A percentile compares a stretch with the other conserved stretches of the same genome.
Conservation (phyloP, 192 early-diverging fungal genomes). For the Gonapodya prolifera region DNA sequence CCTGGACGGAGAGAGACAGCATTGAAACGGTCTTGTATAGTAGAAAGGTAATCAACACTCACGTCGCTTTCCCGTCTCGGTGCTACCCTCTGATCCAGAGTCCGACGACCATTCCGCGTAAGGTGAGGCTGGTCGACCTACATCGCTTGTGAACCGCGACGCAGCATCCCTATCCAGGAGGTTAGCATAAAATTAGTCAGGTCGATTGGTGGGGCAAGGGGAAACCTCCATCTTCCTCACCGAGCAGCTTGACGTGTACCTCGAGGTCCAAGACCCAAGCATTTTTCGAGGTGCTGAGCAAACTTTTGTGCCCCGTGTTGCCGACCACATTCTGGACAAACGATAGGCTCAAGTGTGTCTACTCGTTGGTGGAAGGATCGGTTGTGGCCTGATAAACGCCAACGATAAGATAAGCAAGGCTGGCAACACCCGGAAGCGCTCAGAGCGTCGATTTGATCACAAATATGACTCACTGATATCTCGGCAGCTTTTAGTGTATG, state of each 20-base stretch:
- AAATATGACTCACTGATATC: neutral
- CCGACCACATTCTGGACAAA: neutral
- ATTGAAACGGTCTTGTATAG: neutral
- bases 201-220: neutral
- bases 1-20: neutral
- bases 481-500: neutral
- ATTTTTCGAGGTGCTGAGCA: neutral
- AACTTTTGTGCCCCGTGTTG: neutral
- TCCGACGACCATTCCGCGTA: neutral
- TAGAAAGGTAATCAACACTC: neutral
- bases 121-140: neutral
- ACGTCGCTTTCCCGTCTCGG: neutral
- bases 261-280: neutral
- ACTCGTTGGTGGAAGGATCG: neutral
- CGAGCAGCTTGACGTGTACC: neutral
- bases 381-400: neutral
- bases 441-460: too few relatives aligned
- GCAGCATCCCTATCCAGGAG: neutral
- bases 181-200: neutral
- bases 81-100: neutral
- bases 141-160: neutral
- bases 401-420: too few relatives aligned
- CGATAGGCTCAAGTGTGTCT: neutral
- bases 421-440: too few relatives aligned
- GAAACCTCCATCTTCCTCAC: neutral